Evolutionary conservation across 2,329 filamentous ascomycete genomes (phyloP), one percentile per base, ranked within the genome.

Genomic region (Colletotrichum destructivum): DNA sequence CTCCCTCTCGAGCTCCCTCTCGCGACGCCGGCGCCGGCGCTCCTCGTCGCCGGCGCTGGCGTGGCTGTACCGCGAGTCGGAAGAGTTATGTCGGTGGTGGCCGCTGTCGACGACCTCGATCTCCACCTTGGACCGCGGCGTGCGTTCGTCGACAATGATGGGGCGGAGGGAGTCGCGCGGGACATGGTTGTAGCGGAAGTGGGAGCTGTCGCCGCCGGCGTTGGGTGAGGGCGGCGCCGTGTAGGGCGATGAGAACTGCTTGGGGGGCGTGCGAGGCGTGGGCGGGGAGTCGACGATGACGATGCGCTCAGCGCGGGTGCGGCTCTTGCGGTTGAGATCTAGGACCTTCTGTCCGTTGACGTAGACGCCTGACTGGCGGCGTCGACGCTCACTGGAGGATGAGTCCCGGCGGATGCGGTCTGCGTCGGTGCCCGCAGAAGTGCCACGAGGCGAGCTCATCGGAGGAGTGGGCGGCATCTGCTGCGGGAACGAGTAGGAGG

Each of bases 181-280:
- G 35, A 73, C 70, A 54, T 73, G 73, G 47, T 40, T 74, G 26
- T 78, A 75, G 51, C 74, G 76, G 35, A 75, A 72, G 11, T 66
- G 76, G 59, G 75, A 76, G 21, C 66, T 65, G 42, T 73, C 55
- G 12, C 59, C 69, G 52, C 75, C 74, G 42, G 74, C 73, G 54
- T 62, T 64, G 38, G 78, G 78, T 69, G 76, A 79, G 8, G 83
- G 74, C 15, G 84, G 83, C 23, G 80, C 79, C 47, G 84, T 85
- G 75, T 81, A 81, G 6, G 84, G 81, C 21, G 79, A 78, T 65
- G 73, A 74, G 75, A 81, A 84, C 44, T 78, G 76, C 73, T 82
- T 84, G n/a, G 86, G 84, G 35, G 86, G 84, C 38, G 85, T 85
- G 67, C 83, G 81, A 46, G 85, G 83, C 11, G 83, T 84, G 15